Evolutionary conservation across 768 basidiomycete genomes (phyloP).

Genomic region (Pleurotus salmoneostramineus): DNA sequence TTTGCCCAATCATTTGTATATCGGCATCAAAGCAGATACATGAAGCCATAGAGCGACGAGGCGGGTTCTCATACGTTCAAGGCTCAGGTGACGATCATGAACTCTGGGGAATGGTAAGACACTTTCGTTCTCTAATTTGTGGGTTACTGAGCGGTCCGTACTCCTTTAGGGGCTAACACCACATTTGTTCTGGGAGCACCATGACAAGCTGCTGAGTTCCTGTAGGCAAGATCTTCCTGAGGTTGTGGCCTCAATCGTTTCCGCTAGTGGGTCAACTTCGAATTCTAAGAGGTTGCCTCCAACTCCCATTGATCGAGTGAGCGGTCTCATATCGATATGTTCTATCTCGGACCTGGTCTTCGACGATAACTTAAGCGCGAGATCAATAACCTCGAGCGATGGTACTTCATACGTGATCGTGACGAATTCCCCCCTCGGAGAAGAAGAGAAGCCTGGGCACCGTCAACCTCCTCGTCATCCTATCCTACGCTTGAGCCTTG

Average conservation of each 20-base stretch:
- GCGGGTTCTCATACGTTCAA: slow-evolving; percentile 86
- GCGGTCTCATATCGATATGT: slow-evolving; percentile 39
- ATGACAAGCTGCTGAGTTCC: slow-evolving; percentile 40
- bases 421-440: background rate
- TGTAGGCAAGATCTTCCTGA: slow-evolving; percentile 45
- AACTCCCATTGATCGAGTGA: slow-evolving; percentile 29
- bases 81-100: slow-evolving; percentile 97
- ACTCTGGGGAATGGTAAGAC: slow-evolving; percentile 71
- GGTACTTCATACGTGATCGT: slow-evolving; percentile 24
- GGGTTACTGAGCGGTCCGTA: background rate
- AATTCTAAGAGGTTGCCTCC: slow-evolving; percentile 4
- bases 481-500: background rate
- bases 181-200: slow-evolving; percentile 62
- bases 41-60: slow-evolving; percentile 57
- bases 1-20: slow-evolving; percentile 75
- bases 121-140: background rate
- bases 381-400: slow-evolving; percentile 8
- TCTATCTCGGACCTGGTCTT: slow-evolving; percentile 22
- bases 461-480: too few species aligned
- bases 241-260: slow-evolving; percentile 32
- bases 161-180: slow-evolving; percentile 69
- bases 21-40: slow-evolving; percentile 76
- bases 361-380: background rate
- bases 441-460: background rate
- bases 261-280: background rate